Base-by-base conservation (phyloP, 495 filamentous ascomycete genomes). In the Penicillium coprophilum region DNA sequence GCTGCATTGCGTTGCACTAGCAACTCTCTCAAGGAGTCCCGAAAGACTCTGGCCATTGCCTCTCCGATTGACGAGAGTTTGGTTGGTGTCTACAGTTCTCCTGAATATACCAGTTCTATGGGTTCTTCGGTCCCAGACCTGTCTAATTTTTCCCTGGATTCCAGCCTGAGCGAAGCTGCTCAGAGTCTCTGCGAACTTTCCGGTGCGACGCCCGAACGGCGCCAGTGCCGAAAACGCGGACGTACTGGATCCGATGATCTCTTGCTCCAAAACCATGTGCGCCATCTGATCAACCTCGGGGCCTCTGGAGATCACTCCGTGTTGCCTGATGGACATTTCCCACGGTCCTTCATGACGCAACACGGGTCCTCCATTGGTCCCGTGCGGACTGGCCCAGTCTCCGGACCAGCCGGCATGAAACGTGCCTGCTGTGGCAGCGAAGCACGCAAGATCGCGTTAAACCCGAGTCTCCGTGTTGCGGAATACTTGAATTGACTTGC, bases 1-100 rank as follows among this genome's bases (percentile, higher is more conserved):
- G 91, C 91, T 78, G 91, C 90, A 64, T 87, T 85, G 77, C 88
- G 89, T 56, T 89, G 83, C 68, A 88, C 86, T 68, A 90, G 86
- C 61, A 78, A 74, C 45, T 72, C 69, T 2, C 46, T 77, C 23
- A 76, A 76, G 64, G 75, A 77, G 56, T 62, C 49, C 45, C 69
- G 74, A 20, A 77, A 73, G 67, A 69, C 64, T 39, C 41, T 77
- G 65, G 53, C 65, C 13, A 71, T 76, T 53, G 70, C 68, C 23
- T 72, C 77, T 15, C 74, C 77, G 1, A 69, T 73, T 27, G 77
- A 84, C 61, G 82, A 85, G 63, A 75, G 72, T 40, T 68, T 83
- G 58, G 68, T 64, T 38, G 71, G 65, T 28, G 57, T 78, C 55
- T 81, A 82, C 43, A 75, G 76, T 30, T 89, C 87, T 19, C 85